These are phyloP conservation scores for Capsicum baccatum DNA, from an alignment of 257 asterid genomes.

Conservation along the genomic window DNA sequence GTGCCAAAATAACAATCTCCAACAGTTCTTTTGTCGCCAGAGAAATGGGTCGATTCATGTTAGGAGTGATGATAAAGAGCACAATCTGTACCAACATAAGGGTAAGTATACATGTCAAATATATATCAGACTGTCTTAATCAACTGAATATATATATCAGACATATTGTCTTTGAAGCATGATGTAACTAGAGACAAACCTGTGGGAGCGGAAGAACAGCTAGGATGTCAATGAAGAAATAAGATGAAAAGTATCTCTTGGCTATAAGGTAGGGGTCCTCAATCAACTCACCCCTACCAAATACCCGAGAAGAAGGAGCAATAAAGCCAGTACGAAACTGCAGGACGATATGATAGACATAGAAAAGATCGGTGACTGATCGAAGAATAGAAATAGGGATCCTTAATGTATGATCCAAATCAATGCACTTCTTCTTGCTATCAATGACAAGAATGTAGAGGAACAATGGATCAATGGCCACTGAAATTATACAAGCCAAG, in stretches of 20 bases:
- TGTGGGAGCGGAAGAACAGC: conserved; percentile 76
- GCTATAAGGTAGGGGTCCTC: conserved; percentile 59
- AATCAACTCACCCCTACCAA: conserved; percentile 72
- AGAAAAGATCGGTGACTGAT: conserved; percentile 55
- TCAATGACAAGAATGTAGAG: conserved; percentile 66
- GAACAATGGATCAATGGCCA: conserved; percentile 65
- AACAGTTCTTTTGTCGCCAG: conserved; percentile 48
- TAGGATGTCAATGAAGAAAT: conserved; percentile 58
- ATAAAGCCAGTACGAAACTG: conserved; percentile 68
- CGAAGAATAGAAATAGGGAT: conserved; percentile 62
- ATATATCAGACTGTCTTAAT: conserved; percentile 13
- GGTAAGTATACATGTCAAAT: not conserved
- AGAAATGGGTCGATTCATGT: conserved; percentile 43
- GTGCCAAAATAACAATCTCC: conserved; percentile 44
- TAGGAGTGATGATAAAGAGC: conserved; percentile 43
- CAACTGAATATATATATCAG: no score
- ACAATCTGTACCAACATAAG: conserved; percentile 39
- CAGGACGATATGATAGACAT: conserved; percentile 57
- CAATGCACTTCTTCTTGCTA: conserved; percentile 43
- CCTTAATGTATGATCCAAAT: conserved; percentile 46
- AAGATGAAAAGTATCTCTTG: conserved; percentile 51
- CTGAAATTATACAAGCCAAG: conserved; percentile 54
- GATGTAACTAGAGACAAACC: conserved; percentile 37
- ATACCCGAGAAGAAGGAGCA: conserved; percentile 58
- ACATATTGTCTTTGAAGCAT: no score